Evolutionary conservation across 495 filamentous ascomycete genomes (phyloP).

Genomic region (Penicillium pulvis): DNA sequence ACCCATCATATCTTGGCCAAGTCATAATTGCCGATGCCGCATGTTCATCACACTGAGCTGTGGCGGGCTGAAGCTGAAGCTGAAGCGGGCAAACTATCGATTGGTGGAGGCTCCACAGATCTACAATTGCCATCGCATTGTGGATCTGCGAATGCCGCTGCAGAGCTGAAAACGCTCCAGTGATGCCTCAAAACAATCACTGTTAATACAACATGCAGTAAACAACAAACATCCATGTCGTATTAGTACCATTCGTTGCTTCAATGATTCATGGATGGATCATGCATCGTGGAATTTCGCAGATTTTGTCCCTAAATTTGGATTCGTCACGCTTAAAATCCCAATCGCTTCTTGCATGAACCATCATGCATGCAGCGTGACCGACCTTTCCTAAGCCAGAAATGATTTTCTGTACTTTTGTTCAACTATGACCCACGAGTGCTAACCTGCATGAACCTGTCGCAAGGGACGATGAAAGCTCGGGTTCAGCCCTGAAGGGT

Average conservation of each 20-base stretch:
- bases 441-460: background rate
- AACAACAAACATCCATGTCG: background rate
- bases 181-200: background rate
- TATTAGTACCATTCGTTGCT: background rate
- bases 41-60: background rate
- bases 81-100: background rate
- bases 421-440: background rate
- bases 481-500: background rate
- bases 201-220: background rate
- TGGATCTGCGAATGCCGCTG: background rate
- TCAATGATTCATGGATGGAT: background rate
- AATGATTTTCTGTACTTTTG: background rate
- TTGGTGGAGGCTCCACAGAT: background rate
- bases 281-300: background rate
- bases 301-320: background rate
- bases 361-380: background rate
- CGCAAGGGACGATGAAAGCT: background rate
- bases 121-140: background rate
- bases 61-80: constrained; percentile 1
- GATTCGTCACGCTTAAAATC: background rate
- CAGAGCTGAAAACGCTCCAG: background rate
- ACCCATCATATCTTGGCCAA: no score
- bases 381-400: background rate
- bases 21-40: background rate
- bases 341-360: background rate